phyloP scores from a whole-genome alignment of 805 yeast species.

The Candida chilensis region DNA sequence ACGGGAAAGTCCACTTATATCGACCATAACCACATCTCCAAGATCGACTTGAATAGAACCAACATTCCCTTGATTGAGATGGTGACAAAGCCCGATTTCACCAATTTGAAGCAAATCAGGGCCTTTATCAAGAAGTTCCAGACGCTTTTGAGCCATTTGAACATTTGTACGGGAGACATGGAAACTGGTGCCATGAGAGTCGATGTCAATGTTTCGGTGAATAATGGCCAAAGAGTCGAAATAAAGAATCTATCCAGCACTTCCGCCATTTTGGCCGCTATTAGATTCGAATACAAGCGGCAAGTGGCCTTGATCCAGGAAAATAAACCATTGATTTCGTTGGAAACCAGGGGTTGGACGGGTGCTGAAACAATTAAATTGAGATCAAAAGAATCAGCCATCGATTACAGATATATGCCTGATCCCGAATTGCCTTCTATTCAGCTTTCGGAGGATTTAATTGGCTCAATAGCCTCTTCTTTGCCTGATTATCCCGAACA shows the following conservation, averaged over 20 bases:
- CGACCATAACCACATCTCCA: conserved; percentile 22
- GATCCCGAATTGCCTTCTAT: conserved; percentile 80
- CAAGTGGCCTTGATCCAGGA: conserved; percentile 45
- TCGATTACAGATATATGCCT: conserved; percentile 91
- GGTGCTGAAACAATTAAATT: conserved; percentile 60
- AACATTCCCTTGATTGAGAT: conserved; percentile 84
- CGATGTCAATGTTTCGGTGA: conserved; percentile 86
- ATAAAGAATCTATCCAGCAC: conserved; percentile 84
- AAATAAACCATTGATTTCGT: conserved; percentile 12
- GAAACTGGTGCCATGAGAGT: conserved; percentile 94
- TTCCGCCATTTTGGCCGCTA: conserved; percentile 70
- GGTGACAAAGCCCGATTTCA: conserved; percentile 86
- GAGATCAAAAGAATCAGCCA: conserved; percentile 70
- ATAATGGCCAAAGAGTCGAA: conserved; percentile 69
- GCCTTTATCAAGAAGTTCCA: conserved; percentile 80
- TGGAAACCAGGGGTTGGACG: conserved; percentile 91
- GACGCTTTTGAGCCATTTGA: conserved; percentile 54
- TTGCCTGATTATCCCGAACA: conserved; percentile 61
- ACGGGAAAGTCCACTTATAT: conserved; percentile 74
- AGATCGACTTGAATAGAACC: conserved; percentile 76
- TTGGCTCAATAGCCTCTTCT: conserved; percentile 23
- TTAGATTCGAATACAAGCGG: conserved; percentile 62
- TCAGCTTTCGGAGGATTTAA: conserved; percentile 30
- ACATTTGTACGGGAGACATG: conserved; percentile 80
- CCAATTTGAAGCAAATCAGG: conserved; percentile 54